Evolutionary conservation across 768 basidiomycete species (phyloP), one percentile per base, ranked within the genome.

Genomic region (Mycena indigotica): DNA sequence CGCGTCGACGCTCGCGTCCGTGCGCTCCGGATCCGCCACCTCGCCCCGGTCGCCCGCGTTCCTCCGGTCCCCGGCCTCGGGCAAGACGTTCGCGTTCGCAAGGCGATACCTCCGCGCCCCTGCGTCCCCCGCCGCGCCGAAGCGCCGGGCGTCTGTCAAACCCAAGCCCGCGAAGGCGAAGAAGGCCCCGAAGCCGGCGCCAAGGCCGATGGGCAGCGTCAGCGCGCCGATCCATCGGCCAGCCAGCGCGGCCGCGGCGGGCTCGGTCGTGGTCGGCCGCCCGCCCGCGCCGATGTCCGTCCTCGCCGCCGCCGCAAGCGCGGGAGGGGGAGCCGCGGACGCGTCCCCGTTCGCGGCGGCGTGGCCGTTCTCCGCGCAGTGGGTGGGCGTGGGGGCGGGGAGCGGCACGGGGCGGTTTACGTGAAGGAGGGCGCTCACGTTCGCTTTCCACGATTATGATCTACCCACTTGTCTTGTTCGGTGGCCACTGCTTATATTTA

Each of bases 331-430:
- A 8, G n/a, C 8, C 8, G 46, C 24, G n/a, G 46, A 48, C 5
- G 21, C 46, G 15, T 48, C 46, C 24, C 46, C 46, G 25, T 48
- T 48, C 28, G 46, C 46, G 6, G 46, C 46, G 5, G 46, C 46
- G 25, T 48, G 46, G 46, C 46, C 46, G 46, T 48, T 48, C 23
- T 48, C 46, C 5, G 46, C 46, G 12, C 46, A 48, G 46, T 48
- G 46, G 46, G 25, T 26, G 12, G 46, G 46, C 24, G 13, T 8
- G 8, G 32, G 41, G 13, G 41, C 46, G 46, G 46, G 12, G 46
- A 10, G 10, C 10, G 41, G 41, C 12, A 26, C 46, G 21, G 46
- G 24, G 46, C 46, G 46, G 24, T 48, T 26, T 21, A 5, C 6
- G 5, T 48, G 46, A 48, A n/a, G n/a, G n/a, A n/a, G n/a, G n/a